Evolutionary conservation across 495 filamentous ascomycete species (phyloP).

Genomic region (Geoglossum glabrum): DNA sequence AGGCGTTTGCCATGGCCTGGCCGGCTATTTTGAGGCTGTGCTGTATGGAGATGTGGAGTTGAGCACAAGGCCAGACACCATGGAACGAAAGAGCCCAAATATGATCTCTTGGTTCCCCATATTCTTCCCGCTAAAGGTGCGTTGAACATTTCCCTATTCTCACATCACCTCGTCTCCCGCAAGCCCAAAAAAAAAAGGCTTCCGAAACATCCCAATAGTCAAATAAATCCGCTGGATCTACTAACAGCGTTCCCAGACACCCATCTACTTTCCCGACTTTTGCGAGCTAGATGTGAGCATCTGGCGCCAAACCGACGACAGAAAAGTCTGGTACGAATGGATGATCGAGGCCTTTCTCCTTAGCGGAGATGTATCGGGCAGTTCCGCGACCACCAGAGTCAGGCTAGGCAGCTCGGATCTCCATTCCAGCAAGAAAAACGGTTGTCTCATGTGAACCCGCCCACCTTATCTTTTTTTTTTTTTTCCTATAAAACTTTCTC

Average conservation of each 20-base stretch:
- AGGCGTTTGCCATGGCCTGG: conserved; percentile 78
- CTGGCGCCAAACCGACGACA: conserved; percentile 85
- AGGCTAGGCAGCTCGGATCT: conserved; percentile 65
- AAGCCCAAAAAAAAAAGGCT: too few species aligned
- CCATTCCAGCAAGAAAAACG: conserved; percentile 75
- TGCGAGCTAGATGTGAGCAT: conserved; percentile 76
- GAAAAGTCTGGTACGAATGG: conserved; percentile 99
- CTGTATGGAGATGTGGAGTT: conserved; percentile 72
- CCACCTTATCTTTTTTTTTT: too few species aligned
- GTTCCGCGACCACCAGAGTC: conserved; percentile 30
- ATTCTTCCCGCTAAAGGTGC: conserved; percentile 88
- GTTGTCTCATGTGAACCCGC: conserved; percentile 73
- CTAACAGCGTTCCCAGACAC: too few species aligned
- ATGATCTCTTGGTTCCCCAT: conserved; percentile 99
- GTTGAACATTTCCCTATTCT: conserved; percentile 8
- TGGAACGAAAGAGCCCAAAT: conserved; percentile 75
- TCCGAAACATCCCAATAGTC: too few species aligned
- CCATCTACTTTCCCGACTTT: conserved; percentile 69
- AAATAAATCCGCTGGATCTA: too few species aligned
- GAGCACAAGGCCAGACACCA: conserved; percentile 80
- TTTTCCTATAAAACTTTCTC: too few species aligned
- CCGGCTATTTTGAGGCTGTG: conserved; percentile 87
- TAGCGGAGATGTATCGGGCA: conserved; percentile 20
- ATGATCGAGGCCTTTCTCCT: conserved; percentile 63
- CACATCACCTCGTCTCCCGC: too few species aligned